Base-by-base conservation (phyloP, 2,329 filamentous ascomycete genomes). In the Hyphodiscus sp. region DNA sequence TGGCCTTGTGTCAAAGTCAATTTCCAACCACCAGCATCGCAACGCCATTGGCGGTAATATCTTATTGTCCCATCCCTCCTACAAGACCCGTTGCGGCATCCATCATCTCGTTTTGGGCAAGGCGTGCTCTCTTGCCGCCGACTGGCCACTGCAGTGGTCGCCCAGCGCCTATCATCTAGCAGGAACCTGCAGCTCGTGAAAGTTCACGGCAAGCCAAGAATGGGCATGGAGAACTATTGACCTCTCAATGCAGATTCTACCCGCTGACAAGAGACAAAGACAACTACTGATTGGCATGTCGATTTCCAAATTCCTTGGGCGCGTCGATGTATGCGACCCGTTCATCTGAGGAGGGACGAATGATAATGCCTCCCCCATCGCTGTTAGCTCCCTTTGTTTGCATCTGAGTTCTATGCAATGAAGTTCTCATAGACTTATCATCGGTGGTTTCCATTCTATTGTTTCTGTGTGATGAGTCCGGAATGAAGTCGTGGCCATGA, bases 401-500 rank as follows among this genome's bases (percentile, higher is more conserved):
- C 41, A 42, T 47, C 45, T 51, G 41, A 41, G 47, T 33, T 54
- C 53, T 47, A 4, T 16, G 42, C 44, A 23, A 26, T 20, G 38
- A 54, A 45, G 44, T 41, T 54, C 53, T 44, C 46, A 20, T 47
- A 18, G 18, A 7, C n/a, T 47, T 47, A 18, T 33, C 20, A 46
- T 44, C 50, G 50, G 38, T 42, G 20, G 13, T 49, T 51, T 49
- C 26, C 42, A 49, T 45, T 46, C n/a, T 49, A 52, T 29, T 26
- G 23, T 51, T 50, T 46, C 54, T 57, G 48, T 53, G 49, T 53
- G 47, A 41, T 49, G 55, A 56, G 56, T 57, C 58, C 58, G 60
- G 57, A 58, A 64, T 62, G 61, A 59, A 61, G 56, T 62, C 51
- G 60, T 55, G 54, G 61, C 47, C 53, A 67, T 68, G 65, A 63